These are phyloP conservation scores for Rhizopogon vesiculosus DNA, from an alignment of 768 basidiomycete species.

Conservation along the genomic window DNA sequence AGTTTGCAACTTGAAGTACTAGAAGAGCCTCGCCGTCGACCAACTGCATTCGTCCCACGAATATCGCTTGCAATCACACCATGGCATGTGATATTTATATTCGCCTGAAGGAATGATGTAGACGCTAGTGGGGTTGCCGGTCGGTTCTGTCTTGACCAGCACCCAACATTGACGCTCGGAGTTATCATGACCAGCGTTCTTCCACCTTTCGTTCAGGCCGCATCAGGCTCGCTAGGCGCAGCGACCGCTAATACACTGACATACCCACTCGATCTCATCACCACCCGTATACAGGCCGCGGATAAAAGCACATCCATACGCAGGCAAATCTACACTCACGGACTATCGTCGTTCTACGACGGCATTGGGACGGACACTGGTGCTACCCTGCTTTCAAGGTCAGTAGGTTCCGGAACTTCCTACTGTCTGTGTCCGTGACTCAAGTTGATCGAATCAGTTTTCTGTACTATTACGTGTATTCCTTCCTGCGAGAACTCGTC, in stretches of 20 bases:
- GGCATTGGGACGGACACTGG: slow-evolving; percentile 49
- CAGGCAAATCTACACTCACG: slow-evolving; percentile 32
- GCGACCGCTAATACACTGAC: slow-evolving; percentile 47
- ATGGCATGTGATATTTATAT: background rate
- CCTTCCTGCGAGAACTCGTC: slow-evolving; percentile 40
- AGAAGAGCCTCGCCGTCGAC: too few relatives aligned
- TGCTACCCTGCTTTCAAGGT: slow-evolving; percentile 53
- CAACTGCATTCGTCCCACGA: too few relatives aligned
- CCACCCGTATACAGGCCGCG: slow-evolving; percentile 41
- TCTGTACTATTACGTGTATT: slow-evolving; percentile 57
- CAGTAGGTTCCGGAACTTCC: slow-evolving; percentile 6
- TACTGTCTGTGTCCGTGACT: background rate
- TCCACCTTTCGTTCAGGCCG: slow-evolving; percentile 55
- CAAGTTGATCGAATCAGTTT: slow-evolving; percentile 33
- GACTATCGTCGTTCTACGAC: slow-evolving; percentile 43
- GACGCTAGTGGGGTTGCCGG: background rate
- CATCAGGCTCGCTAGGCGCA: slow-evolving; percentile 53
- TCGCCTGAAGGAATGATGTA: background rate
- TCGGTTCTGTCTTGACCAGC: background rate
- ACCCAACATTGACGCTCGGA: background rate
- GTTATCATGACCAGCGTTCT: slow-evolving; percentile 50
- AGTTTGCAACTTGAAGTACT: too few relatives aligned
- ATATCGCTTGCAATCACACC: too few relatives aligned
- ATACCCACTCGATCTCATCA: slow-evolving; percentile 58
- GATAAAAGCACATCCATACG: slow-evolving; percentile 5